Evolutionary conservation across 1,284 basidiomycete species (phyloP), one percentile per base, ranked within the genome.

Genomic region (Mrakiaceae sp.): DNA sequence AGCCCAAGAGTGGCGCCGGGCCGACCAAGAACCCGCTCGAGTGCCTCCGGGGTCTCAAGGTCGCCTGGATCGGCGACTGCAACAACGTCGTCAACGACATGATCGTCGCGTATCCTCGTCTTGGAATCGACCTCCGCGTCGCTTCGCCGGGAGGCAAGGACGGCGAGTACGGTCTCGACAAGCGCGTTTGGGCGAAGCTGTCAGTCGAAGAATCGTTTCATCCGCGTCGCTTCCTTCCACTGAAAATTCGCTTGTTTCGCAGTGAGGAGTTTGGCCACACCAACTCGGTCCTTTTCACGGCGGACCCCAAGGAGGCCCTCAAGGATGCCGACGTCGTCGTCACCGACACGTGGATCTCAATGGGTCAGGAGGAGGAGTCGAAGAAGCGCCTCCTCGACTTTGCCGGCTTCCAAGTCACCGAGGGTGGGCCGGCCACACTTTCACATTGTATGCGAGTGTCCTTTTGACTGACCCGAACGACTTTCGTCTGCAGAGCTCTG

Each of bases 41-140:
- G 5, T 58, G 63, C 4, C 66, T 78, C 56, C 68, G 73, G 62
- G 77, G 76, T 52, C 80, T 96, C 67, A 96, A 91, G 4, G 78
- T 96, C 56, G 87, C 94, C 4, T 98, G 94, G 78, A 84, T 98
- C 62, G 96, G 95, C 6, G 96, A 98, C 78, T 87, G 87, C 47
- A 91, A 94, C 68, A 98, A 98, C 74, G 92, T 98, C 62, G 81
- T 96, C 66, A 92, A 98, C 76, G 95, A 98, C 76, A 94, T 98
- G 87, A 84, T 98, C 49, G 95, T 97, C 64, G 85, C 90, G 6
- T 89, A 88, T 72, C 95, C 95, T 49, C 85, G 96, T 51, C 77
- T 98, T 2, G 96, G 96, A 0, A 91, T 95, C 77, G 79, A 85
- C 64, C 75, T 98, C 54, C 85, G 87, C 62, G 81, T 98, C 44